A percentile compares a stretch with the other conserved stretches of the same genome.
Conservation (phyloP, 768 basidiomycete genomes). For the Boletus tomentosulus region DNA sequence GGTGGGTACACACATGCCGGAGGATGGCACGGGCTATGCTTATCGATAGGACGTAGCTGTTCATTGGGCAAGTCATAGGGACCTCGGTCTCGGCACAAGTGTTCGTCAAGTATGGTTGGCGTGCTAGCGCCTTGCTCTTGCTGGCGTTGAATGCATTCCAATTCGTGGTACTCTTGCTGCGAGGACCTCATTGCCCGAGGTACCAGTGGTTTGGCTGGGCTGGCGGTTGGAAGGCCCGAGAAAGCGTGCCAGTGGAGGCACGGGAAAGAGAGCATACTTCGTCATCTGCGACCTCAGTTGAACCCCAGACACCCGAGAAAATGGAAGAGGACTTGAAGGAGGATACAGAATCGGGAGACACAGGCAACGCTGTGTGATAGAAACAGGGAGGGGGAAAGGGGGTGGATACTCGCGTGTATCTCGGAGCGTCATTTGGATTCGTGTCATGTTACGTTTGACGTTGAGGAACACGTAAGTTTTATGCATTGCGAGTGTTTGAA, state of each 20-base stretch:
- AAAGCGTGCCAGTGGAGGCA: conserved; percentile 28
- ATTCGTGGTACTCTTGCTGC: conserved; percentile 51
- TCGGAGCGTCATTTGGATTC: not conserved
- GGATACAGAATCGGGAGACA: not conserved
- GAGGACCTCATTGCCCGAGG: conserved; percentile 59
- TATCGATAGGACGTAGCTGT: conserved; percentile 34
- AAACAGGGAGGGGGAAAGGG: not conserved
- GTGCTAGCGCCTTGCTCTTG: conserved; percentile 55
- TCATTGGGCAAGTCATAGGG: conserved; percentile 81
- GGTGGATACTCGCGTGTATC: not conserved
- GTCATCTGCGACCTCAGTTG: not conserved
- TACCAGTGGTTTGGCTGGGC: conserved; percentile 61
- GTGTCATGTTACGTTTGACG: not conserved
- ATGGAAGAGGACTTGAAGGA: not conserved
- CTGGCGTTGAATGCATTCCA: conserved; percentile 57
- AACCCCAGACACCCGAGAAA: conserved; percentile 4
- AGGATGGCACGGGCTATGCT: not conserved
- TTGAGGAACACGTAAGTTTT: too few relatives aligned
- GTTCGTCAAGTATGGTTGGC: conserved; percentile 69
- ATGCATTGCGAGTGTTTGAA: too few relatives aligned
- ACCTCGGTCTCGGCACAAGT: conserved; percentile 70
- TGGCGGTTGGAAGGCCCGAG: conserved; percentile 48
- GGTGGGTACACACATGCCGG: conserved; percentile 33
- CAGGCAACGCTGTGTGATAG: not conserved
- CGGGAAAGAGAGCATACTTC: not conserved